phyloP scores from a whole-genome alignment of 352 stramenopile genomes.

The Globisporangium heterothallicum region DNA sequence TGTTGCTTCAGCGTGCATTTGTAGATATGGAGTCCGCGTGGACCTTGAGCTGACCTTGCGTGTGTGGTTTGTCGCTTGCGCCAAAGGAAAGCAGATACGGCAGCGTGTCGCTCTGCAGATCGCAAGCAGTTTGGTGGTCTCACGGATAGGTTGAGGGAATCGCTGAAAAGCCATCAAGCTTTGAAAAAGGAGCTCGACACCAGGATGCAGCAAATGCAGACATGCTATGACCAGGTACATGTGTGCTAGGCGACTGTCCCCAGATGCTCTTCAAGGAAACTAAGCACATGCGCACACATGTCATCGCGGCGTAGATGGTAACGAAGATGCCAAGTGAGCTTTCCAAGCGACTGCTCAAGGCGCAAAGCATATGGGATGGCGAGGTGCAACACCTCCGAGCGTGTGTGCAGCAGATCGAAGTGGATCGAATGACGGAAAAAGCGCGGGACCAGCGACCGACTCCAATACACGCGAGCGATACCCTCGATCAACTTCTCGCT shows the following conservation, averaged over 20 bases:
- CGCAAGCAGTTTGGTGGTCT: constrained; percentile 58
- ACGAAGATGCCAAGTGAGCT: constrained; percentile 50
- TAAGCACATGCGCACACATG: not conserved
- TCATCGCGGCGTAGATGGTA: constrained; percentile 26
- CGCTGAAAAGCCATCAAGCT: constrained; percentile 31
- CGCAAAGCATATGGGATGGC: constrained; percentile 32
- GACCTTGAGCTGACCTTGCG: not conserved
- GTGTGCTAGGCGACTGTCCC: not conserved
- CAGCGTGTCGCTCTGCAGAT: constrained; percentile 34
- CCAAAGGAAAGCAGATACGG: constrained; percentile 41
- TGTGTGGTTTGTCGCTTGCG: not conserved
- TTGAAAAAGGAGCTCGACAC: constrained; percentile 41
- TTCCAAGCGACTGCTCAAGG: constrained; percentile 38
- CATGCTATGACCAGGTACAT: constrained; percentile 32
- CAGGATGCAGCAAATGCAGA: constrained; percentile 33
- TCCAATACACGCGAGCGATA: not conserved
- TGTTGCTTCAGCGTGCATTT: too few species aligned
- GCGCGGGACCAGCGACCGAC: not conserved
- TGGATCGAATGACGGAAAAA: not conserved
- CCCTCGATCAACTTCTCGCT: not conserved
- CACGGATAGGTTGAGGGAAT: constrained; percentile 50
- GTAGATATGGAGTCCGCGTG: too few species aligned
- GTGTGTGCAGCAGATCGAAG: constrained; percentile 28
- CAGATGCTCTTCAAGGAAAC: not conserved
- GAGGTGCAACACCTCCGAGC: constrained; percentile 32